Conservation (phyloP, 352 stramenopile genomes). For the Pythium aristosporum region DNA sequence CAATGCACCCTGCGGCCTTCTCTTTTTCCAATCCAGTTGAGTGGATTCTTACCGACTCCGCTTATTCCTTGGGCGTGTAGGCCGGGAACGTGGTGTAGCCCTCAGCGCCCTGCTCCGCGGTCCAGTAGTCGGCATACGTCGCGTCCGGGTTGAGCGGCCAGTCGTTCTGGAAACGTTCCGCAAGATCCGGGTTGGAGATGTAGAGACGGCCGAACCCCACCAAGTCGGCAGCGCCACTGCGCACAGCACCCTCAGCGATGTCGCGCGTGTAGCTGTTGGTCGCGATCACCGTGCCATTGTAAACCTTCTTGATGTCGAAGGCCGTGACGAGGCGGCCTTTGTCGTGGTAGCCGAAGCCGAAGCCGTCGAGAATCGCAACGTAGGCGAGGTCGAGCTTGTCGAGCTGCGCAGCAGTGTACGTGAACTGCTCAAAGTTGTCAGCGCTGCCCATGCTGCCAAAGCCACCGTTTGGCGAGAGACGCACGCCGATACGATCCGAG, state of each 20-base stretch:
- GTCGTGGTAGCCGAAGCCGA: slow-evolving; percentile 37
- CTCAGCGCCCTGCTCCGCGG: neutral
- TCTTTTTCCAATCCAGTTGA: no score
- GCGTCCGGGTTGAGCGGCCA: slow-evolving; percentile 27
- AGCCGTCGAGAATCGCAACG: slow-evolving; percentile 36
- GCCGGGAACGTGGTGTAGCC: slow-evolving; percentile 6
- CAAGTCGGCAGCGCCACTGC: slow-evolving; percentile 25
- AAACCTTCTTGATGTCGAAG: slow-evolving; percentile 32
- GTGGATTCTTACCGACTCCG: no score
- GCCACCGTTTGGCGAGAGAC: slow-evolving; percentile 4
- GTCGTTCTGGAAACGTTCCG: slow-evolving; percentile 30
- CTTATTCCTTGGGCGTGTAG: slow-evolving; percentile 6
- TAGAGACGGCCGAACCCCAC: slow-evolving; percentile 37
- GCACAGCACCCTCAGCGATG: slow-evolving; percentile 26
- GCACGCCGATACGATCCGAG: neutral
- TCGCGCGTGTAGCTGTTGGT: slow-evolving; percentile 38
- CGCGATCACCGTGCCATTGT: slow-evolving; percentile 38
- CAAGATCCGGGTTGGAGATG: slow-evolving; percentile 47
- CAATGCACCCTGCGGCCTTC: no score
- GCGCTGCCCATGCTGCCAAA: slow-evolving; percentile 32
- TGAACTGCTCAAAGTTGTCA: slow-evolving; percentile 53
- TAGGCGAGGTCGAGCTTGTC: slow-evolving; percentile 38
- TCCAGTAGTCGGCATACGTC: slow-evolving; percentile 1
- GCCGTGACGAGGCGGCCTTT: slow-evolving; percentile 30
- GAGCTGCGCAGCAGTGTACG: slow-evolving; percentile 38